Evolutionary conservation across 2,329 filamentous ascomycete species (phyloP), one percentile per base, ranked within the genome.

Genomic region (Paraphoma chrysanthemicola): DNA sequence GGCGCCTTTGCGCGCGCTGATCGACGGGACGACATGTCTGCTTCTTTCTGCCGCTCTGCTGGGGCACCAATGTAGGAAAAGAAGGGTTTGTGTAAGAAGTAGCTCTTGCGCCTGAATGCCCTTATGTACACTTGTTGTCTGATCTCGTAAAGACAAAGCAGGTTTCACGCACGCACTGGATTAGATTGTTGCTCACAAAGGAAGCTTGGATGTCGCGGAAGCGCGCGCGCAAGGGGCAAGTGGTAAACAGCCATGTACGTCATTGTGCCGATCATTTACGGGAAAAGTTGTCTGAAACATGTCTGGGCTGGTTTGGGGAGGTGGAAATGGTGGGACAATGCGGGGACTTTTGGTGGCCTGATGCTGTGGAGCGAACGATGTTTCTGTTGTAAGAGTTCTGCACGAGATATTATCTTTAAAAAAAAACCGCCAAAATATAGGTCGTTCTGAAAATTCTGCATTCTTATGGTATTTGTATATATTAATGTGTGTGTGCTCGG

Each of bases 1-100:
- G 59, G 54, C 45, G 60, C 59, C 43, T 64, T 60, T 5, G 57
- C 51, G 39, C 61, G 56, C n/a, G 51, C 55, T 12, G 59, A 64
- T 43, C 52, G 38, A 47, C 61, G 55, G 33, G 49, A 44, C 9
- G 61, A 56, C 61, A 66, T 66, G n/a, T 8, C 18, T 42, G 17
- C 18, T 38, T 45, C 17, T 43, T 23, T 23, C 5, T 23, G 23
- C 23, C 23, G 23, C 23, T 23, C 5, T 23, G 23, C 23, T 23
- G 23, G 23, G 3, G 5, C 23, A 23, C 23, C 23, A 23, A 23
- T 23, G 23, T 23, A 23, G 23, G 23, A 23, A 23, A 23, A 23
- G 23, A 23, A 23, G 23, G 23, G 23, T 3, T 23, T 23, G 5
- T 5, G 23, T n/a, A 23, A 23, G 23, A 23, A 53, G 12, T 46